Evolutionary conservation across 306 rosid genomes (phyloP).

Genomic region (Castanopsis chinensis): DNA sequence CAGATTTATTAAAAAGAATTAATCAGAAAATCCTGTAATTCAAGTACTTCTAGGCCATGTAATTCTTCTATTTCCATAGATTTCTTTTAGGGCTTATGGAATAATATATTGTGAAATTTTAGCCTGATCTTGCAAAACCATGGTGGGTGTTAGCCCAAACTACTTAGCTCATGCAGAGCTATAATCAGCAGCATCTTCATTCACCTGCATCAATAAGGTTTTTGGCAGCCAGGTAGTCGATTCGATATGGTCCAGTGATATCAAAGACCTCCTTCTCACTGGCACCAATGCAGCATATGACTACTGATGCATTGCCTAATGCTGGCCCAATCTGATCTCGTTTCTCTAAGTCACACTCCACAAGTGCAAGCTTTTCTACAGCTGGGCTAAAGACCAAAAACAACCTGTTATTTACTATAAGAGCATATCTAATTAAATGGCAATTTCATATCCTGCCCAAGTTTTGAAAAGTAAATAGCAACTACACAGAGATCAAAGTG

Average conservation of each 20-base stretch:
- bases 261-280: conserved; percentile 95
- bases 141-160: background rate
- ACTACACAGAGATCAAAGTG: conserved; percentile 15
- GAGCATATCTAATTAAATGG: conserved; percentile 23
- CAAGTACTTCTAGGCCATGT: background rate
- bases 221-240: conserved; percentile 83
- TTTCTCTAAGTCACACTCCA: conserved; percentile 95
- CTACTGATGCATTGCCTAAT: conserved; percentile 71
- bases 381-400: conserved; percentile 99
- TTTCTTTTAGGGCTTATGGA: background rate
- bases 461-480: background rate
- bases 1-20: background rate
- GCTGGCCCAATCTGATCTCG: conserved; percentile 58
- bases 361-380: conserved; percentile 97
- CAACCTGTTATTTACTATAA: conserved; percentile 58
- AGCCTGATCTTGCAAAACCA: background rate
- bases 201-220: conserved; percentile 81
- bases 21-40: background rate
- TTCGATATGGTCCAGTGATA: conserved; percentile 87
- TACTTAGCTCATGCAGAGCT: background rate
- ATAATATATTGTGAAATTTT: background rate
- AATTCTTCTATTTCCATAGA: background rate
- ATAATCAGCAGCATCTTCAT: background rate
- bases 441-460: background rate
- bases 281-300: conserved; percentile 93